Evolutionary conservation across 2,329 filamentous ascomycete species (phyloP).

Genomic region (Monilinia fructigena): DNA sequence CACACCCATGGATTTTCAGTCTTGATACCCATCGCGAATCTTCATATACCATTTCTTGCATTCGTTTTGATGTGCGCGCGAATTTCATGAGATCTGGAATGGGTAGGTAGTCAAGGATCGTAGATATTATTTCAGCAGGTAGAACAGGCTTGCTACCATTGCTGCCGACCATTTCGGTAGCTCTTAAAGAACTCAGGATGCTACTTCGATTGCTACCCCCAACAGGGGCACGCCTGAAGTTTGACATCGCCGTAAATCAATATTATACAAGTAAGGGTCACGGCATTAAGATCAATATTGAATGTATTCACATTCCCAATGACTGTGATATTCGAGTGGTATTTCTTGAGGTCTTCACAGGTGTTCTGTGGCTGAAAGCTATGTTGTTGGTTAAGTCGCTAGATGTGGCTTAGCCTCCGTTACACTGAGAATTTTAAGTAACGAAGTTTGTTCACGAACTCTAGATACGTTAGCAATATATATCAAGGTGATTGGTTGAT

Average conservation of each 20-base stretch:
- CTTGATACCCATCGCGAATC: constrained; percentile 92
- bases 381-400: no score
- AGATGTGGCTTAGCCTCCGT: no score
- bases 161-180: constrained; percentile 66
- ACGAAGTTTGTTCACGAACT: no score
- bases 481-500: no score
- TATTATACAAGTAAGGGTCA: background rate
- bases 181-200: constrained; percentile 75
- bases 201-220: constrained; percentile 43
- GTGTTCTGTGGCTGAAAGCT: no score
- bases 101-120: constrained; percentile 85
- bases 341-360: no score
- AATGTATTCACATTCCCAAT: constrained; percentile 4
- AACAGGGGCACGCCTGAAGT: constrained; percentile 42
- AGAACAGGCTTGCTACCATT: constrained; percentile 69
- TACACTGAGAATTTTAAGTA: no score
- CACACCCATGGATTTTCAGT: constrained; percentile 79
- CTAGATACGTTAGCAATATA: no score
- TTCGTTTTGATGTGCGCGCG: constrained; percentile 77
- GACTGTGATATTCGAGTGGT: no score
- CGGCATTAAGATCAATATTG: background rate
- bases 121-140: constrained; percentile 84
- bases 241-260: constrained; percentile 44
- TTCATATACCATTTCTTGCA: constrained; percentile 98
- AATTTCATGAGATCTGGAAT: constrained; percentile 82